These are phyloP conservation scores for Crithidia expoeki DNA, from an alignment of 208 protist genomes.

Conservation along the genomic window DNA sequence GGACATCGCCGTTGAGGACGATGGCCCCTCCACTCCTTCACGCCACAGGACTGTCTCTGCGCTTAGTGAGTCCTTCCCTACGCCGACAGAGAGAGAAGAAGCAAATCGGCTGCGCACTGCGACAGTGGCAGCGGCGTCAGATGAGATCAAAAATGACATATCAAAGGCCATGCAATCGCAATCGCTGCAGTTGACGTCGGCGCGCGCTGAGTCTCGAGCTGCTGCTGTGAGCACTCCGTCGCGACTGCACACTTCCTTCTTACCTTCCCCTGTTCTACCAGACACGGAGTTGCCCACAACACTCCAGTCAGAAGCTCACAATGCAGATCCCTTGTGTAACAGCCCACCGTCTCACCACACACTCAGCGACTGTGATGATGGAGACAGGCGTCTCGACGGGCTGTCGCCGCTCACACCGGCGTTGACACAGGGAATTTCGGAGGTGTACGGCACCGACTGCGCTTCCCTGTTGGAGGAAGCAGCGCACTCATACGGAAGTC, in stretches of 20 bases:
- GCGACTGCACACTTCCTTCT: not conserved
- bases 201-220: not conserved
- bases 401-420: constrained; percentile 18
- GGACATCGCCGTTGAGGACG: constrained; percentile 12
- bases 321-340: not conserved
- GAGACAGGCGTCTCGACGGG: not conserved
- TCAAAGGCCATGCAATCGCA: not conserved
- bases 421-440: constrained; percentile 19
- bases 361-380: not conserved
- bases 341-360: not conserved
- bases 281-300: no score
- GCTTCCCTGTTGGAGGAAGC: constrained; percentile 16
- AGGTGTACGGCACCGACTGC: constrained; percentile 23
- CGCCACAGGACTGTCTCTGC: not conserved
- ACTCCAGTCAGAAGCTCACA: not conserved
- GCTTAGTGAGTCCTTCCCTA: constrained; percentile 2
- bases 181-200: not conserved
- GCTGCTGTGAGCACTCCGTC: not conserved
- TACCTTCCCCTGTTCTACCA: constrained; percentile 4
- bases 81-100: constrained; percentile 11
- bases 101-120: not conserved
- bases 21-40: not conserved
- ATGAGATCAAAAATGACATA: not conserved
- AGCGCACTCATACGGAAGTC: constrained; percentile 14
- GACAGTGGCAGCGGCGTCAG: not conserved